A percentile compares a stretch with the other conserved stretches of the same genome.
Conservation (phyloP, 2,329 filamentous ascomycete species). For the Teratosphaeria zuluensis region DNA sequence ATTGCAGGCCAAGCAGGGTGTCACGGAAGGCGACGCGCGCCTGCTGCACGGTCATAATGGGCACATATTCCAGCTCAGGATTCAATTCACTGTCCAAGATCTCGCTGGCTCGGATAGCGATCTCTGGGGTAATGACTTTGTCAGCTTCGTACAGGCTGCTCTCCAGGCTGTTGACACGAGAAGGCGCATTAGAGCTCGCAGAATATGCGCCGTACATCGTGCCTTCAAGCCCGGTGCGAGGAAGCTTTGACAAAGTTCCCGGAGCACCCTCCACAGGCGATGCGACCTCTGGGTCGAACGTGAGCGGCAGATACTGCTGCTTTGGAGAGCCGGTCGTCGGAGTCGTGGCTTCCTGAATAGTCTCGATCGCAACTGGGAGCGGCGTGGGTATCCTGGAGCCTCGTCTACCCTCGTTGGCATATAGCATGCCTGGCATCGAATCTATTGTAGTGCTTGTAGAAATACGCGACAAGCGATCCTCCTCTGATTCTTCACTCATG, state of each 20-base stretch:
- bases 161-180: constrained; percentile 68
- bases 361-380: constrained; percentile 6
- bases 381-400: constrained; percentile 19
- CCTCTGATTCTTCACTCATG: constrained; percentile 38
- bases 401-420: constrained; percentile 10
- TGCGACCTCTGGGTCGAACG: constrained; percentile 17
- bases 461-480: constrained; percentile 27
- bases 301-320: constrained; percentile 13
- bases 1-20: constrained; percentile 85
- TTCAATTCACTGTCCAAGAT: constrained; percentile 55
- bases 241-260: neutral
- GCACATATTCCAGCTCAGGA: constrained; percentile 87
- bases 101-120: constrained; percentile 29
- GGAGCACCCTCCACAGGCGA: constrained; percentile 6
- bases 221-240: constrained; percentile 47
- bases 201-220: constrained; percentile 70
- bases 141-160: neutral
- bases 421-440: constrained; percentile 11
- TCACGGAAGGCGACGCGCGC: constrained; percentile 82
- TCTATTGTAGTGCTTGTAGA: constrained; percentile 25
- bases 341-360: constrained; percentile 2
- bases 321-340: neutral
- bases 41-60: constrained; percentile 78
- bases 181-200: constrained; percentile 11
- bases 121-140: constrained; percentile 1